Percentiles rank a stretch among this genome's conserved stretches.
phyloP scores from a whole-genome alignment of 1,139 yeast species.

The Arxiozyma heterogenica region DNA sequence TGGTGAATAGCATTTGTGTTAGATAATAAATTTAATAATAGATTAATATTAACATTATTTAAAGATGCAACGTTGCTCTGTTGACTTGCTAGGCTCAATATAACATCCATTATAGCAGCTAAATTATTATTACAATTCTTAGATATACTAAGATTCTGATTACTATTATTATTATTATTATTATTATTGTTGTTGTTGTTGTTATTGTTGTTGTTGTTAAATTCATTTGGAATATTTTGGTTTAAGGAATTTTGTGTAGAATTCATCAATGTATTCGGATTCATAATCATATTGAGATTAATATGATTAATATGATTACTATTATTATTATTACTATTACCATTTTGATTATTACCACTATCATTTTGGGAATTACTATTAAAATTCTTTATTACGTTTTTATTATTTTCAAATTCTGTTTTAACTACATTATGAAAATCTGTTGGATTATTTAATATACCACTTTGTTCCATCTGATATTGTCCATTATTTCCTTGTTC shows the following conservation, averaged over 20 bases:
- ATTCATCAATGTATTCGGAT: background rate
- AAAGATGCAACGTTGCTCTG: background rate
- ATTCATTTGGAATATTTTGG: background rate
- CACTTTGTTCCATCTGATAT: background rate
- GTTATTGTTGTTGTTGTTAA: background rate
- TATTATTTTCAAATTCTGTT: background rate
- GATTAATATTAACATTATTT: conserved; percentile 1
- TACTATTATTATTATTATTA: background rate
- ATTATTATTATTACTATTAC: background rate
- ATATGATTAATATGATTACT: background rate
- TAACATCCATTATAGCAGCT: background rate
- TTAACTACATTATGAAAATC: background rate
- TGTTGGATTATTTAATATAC: background rate
- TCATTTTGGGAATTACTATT: background rate
- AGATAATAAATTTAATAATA: background rate
- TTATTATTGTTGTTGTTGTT: background rate
- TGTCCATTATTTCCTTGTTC: background rate
- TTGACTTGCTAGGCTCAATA: background rate
- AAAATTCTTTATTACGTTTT: background rate
- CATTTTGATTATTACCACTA: background rate
- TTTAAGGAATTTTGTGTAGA: background rate
- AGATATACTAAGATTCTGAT: background rate
- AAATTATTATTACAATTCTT: conserved; percentile 1
- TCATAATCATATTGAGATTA: background rate
- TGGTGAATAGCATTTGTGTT: background rate